phyloP scores from a whole-genome alignment of 441 rosid species.

The Mallotus repandus region DNA sequence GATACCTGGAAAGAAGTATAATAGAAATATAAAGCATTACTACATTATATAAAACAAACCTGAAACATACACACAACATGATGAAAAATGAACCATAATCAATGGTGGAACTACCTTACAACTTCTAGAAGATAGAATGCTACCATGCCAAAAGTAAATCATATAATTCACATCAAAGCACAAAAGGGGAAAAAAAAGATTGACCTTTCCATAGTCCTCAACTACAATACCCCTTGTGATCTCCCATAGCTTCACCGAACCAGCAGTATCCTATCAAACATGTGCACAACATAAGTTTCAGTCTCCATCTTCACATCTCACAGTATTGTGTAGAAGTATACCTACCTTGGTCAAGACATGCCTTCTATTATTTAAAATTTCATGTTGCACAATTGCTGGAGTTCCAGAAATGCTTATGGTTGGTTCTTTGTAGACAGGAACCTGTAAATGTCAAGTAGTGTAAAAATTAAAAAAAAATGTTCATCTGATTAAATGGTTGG shows the following conservation, averaged over 20 bases:
- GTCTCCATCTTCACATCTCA: conserved; percentile 4
- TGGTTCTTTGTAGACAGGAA: conserved; percentile 85
- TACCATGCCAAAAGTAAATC: neutral
- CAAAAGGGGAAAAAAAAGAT: conserved; percentile 14
- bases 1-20: conserved; percentile 56
- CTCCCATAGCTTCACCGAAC: conserved; percentile 97
- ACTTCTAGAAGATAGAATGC: neutral
- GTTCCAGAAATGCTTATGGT: conserved; percentile 73
- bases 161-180: neutral
- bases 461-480: neutral
- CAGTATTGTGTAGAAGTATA: conserved; percentile 6
- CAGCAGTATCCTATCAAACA: conserved; percentile 75
- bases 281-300: conserved; percentile 21
- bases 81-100: neutral
- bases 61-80: neutral
- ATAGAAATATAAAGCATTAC: conserved; percentile 3
- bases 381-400: conserved; percentile 95
- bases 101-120: neutral
- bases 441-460: conserved; percentile 39
- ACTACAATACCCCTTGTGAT: conserved; percentile 80
- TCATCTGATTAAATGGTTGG: neutral
- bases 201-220: conserved; percentile 93
- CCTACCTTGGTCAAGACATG: conserved; percentile 96
- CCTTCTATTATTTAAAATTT: conserved; percentile 88
- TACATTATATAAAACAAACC: neutral